These are phyloP conservation scores for Umbelopsis sp. DNA, from an alignment of 192 early-diverging fungal genomes.

Conservation along the genomic window DNA sequence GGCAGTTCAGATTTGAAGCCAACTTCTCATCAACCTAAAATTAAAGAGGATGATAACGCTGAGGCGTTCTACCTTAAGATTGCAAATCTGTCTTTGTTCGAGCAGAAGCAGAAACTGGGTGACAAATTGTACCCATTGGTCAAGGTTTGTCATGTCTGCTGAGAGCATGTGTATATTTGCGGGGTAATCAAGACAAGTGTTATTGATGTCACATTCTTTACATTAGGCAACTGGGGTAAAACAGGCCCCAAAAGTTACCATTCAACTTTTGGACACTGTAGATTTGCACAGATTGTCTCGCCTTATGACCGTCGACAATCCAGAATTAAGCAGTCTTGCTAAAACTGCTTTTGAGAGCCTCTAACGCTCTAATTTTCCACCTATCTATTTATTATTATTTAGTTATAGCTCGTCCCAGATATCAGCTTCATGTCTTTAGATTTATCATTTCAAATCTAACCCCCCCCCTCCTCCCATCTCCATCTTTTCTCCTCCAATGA, in stretches of 20 bases:
- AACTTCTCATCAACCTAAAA: neutral
- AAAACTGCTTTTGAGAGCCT: neutral
- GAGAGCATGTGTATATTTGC: no score
- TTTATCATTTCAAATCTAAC: no score
- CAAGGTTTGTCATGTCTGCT: slow-evolving; percentile 25
- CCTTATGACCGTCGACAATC: neutral
- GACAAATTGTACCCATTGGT: slow-evolving; percentile 41
- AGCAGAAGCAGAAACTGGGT: slow-evolving; percentile 44
- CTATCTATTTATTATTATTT: no score
- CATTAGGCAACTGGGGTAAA: slow-evolving; percentile 36
- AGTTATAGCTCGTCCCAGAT: no score
- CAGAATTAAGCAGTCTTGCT: neutral
- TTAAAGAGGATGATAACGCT: neutral
- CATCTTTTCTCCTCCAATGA: no score
- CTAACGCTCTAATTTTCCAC: neutral
- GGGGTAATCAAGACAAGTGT: neutral
- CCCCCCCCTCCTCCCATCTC: no score
- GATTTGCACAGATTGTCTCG: neutral
- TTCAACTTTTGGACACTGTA: slow-evolving; percentile 41
- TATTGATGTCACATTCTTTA: neutral
- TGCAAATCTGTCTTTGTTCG: slow-evolving; percentile 2
- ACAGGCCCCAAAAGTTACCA: slow-evolving; percentile 43
- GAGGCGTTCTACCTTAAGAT: neutral
- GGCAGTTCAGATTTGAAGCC: neutral
- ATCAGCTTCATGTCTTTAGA: no score